phyloP scores from a whole-genome alignment of 768 basidiomycete genomes.

The Trametes gibbosa region DNA sequence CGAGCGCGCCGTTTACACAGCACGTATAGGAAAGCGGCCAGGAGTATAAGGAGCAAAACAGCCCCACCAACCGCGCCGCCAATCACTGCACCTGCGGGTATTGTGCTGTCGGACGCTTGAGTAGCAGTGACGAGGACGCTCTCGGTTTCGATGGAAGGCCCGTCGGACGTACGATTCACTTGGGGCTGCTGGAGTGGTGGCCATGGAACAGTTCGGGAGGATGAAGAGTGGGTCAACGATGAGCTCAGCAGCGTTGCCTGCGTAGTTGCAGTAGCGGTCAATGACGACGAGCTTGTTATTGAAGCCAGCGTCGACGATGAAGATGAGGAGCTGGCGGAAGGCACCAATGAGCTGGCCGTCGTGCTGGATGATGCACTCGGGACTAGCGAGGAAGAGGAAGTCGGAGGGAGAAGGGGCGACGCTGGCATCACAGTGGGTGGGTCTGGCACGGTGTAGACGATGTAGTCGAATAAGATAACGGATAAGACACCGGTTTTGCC shows the following conservation, averaged over 20 bases:
- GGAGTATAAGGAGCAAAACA: background rate
- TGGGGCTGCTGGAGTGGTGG: no score
- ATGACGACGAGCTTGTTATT: background rate
- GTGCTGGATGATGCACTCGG: background rate
- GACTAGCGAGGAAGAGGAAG: background rate
- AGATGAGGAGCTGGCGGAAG: background rate
- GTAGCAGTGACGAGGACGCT: background rate
- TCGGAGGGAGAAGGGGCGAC: background rate
- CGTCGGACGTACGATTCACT: background rate
- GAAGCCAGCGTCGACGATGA: background rate
- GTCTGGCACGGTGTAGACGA: slow-evolving; percentile 5
- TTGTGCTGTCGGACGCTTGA: background rate
- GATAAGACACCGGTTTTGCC: background rate
- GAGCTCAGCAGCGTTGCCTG: background rate
- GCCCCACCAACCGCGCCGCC: background rate
- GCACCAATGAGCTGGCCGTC: background rate
- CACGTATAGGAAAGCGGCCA: background rate
- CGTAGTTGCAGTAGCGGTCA: background rate
- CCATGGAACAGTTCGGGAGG: no score
- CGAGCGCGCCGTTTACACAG: background rate
- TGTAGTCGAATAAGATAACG: slow-evolving; percentile 4
- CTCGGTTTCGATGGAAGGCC: background rate
- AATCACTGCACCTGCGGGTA: background rate
- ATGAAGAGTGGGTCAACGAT: background rate
- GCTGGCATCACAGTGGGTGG: background rate